phyloP scores from a whole-genome alignment of 345 rosid species.

The Corymbia maculata region DNA sequence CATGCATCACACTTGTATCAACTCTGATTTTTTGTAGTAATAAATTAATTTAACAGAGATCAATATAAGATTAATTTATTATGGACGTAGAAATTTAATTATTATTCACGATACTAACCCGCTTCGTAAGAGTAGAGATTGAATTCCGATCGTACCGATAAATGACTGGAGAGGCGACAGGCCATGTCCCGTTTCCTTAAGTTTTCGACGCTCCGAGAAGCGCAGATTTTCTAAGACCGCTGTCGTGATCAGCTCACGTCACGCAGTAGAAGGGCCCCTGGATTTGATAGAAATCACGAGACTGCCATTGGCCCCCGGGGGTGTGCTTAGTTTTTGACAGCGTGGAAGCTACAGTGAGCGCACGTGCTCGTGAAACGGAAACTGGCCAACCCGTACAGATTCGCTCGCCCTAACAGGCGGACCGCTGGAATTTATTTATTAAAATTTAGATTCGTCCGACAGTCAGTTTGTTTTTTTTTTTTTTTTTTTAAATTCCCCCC shows the following conservation, averaged over 20 bases:
- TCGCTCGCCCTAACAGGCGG: neutral
- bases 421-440: neutral
- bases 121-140: too few relatives aligned
- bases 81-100: too few relatives aligned
- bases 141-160: neutral
- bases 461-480: neutral
- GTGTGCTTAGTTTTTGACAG: neutral
- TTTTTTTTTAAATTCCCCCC: neutral
- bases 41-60: too few relatives aligned
- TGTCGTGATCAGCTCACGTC: neutral
- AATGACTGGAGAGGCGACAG: neutral
- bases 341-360: slow-evolving; percentile 6
- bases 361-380: slow-evolving; percentile 16
- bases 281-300: neutral
- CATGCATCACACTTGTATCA: too few relatives aligned
- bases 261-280: neutral
- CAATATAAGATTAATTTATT: too few relatives aligned
- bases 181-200: neutral
- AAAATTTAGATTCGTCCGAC: neutral
- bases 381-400: neutral
- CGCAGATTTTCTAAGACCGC: neutral
- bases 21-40: too few relatives aligned
- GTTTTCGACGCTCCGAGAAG: neutral
- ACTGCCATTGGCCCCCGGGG: neutral
- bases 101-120: too few relatives aligned